Conservation (phyloP, 306 rosid species). For the Cercis canadensis region DNA sequence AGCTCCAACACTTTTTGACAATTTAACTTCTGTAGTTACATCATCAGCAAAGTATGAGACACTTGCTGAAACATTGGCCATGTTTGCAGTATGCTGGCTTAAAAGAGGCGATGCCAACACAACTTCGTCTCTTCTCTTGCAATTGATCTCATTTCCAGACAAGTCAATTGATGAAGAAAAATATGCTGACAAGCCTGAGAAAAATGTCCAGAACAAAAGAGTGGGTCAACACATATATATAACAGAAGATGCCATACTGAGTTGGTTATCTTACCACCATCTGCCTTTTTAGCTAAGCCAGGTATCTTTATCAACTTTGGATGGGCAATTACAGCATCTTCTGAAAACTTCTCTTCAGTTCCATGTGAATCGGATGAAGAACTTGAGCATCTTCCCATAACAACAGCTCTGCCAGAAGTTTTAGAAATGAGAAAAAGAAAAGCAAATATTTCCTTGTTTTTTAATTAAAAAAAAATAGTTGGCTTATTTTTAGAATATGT, state of each 20-base stretch:
- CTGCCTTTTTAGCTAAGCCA: conserved; percentile 54
- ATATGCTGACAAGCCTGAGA: conserved; percentile 44
- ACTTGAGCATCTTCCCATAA: conserved; percentile 37
- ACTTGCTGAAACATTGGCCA: conserved; percentile 43
- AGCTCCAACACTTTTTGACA: conserved; percentile 51
- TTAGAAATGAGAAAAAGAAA: neutral
- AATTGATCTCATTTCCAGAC: too few species aligned
- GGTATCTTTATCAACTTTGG: conserved; percentile 44
- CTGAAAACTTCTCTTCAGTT: conserved; percentile 42
- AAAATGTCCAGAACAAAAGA: conserved; percentile 20
- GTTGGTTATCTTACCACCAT: conserved; percentile 55
- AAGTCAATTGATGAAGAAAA: conserved; percentile 46
- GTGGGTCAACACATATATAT: conserved; percentile 28
- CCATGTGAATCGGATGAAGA: conserved; percentile 47
- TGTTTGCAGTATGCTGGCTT: conserved; percentile 46
- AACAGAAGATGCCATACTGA: conserved; percentile 32
- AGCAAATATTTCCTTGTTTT: neutral
- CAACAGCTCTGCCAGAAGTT: conserved; percentile 41
- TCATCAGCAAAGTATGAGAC: conserved; percentile 50
- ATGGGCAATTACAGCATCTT: conserved; percentile 42
- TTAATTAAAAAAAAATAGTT: neutral
- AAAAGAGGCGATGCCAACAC: conserved; percentile 40
- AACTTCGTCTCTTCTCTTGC: conserved; percentile 3
- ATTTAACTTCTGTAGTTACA: conserved; percentile 52
- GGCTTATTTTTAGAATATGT: neutral